phyloP scores from a whole-genome alignment of 179 eudicot species.

The Pouteria campechiana region DNA sequence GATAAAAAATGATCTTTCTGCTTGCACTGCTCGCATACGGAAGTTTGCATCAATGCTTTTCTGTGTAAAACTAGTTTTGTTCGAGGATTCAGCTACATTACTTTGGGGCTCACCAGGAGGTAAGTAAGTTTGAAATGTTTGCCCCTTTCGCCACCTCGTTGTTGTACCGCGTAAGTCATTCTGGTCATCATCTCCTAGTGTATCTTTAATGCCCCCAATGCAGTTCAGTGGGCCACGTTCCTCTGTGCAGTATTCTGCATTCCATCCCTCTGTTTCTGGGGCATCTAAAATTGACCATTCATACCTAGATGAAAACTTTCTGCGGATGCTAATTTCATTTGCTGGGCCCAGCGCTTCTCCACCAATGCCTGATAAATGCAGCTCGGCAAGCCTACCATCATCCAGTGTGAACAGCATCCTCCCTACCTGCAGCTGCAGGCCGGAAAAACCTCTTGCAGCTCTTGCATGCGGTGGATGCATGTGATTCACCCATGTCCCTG shows the following conservation, averaged over 20 bases:
- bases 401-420: conserved; percentile 55
- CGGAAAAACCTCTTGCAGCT: conserved; percentile 53
- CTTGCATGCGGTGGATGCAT: conserved; percentile 57
- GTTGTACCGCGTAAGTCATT: conserved; percentile 13
- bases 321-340: conserved; percentile 20
- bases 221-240: conserved; percentile 72
- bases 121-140: conserved; percentile 32
- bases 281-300: conserved; percentile 67
- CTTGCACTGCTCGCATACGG: conserved; percentile 50
- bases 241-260: conserved; percentile 70
- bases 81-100: conserved; percentile 6
- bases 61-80: conserved; percentile 15
- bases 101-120: conserved; percentile 9
- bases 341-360: conserved; percentile 55
- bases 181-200: no score
- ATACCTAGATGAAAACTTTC: conserved; percentile 37
- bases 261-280: conserved; percentile 93
- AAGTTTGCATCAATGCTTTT: conserved; percentile 28
- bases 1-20: conserved; percentile 54
- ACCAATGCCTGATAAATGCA: conserved; percentile 60
- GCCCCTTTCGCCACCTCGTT: conserved; percentile 41
- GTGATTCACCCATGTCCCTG: conserved; percentile 48
- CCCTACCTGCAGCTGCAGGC: conserved; percentile 48
- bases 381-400: conserved; percentile 78
- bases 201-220: conserved; percentile 46